Conservation (phyloP, 139 green algal genomes). For the Auxenochlorella pyrenoidosa region DNA sequence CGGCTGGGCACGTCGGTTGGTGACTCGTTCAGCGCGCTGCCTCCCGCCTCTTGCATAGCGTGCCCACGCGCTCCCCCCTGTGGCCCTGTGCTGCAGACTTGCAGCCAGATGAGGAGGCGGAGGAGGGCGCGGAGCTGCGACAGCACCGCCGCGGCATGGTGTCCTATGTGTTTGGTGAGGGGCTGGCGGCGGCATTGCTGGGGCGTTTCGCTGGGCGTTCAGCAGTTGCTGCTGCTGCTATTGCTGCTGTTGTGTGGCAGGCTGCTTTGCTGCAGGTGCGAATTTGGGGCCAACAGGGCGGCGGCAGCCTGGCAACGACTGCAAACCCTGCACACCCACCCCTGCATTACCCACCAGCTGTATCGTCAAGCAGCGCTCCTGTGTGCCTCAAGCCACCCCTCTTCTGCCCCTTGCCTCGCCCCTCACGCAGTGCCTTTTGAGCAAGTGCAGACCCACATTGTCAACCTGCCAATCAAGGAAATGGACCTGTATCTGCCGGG, state of each 20-base stretch:
- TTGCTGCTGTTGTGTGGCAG: too few species aligned
- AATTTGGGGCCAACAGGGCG: too few species aligned
- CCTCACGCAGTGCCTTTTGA: conserved; percentile 67
- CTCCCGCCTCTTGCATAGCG: neutral
- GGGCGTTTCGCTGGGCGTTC: too few species aligned
- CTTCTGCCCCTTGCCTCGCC: neutral
- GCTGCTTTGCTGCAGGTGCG: too few species aligned
- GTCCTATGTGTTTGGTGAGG: neutral
- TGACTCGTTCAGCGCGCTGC: neutral
- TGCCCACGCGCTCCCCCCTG: neutral
- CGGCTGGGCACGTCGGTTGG: neutral
- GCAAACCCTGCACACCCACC: too few species aligned
- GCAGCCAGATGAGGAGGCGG: conserved; percentile 39
- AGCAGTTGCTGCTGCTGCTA: too few species aligned
- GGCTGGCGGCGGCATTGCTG: too few species aligned
- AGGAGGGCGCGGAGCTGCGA: conserved; percentile 10
- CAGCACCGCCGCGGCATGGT: conserved; percentile 68
- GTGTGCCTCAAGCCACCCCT: neutral
- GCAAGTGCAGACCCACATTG: conserved; percentile 48
- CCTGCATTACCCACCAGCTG: too few species aligned
- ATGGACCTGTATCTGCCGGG: conserved; percentile 86
- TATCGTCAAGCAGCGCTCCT: neutral
- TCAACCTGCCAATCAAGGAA: conserved; percentile 77
- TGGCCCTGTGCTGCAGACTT: neutral
- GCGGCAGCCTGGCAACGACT: neutral